These are phyloP conservation scores for Monilinia aucupariae DNA, from an alignment of 2,329 filamentous ascomycete species.

Conservation along the genomic window DNA sequence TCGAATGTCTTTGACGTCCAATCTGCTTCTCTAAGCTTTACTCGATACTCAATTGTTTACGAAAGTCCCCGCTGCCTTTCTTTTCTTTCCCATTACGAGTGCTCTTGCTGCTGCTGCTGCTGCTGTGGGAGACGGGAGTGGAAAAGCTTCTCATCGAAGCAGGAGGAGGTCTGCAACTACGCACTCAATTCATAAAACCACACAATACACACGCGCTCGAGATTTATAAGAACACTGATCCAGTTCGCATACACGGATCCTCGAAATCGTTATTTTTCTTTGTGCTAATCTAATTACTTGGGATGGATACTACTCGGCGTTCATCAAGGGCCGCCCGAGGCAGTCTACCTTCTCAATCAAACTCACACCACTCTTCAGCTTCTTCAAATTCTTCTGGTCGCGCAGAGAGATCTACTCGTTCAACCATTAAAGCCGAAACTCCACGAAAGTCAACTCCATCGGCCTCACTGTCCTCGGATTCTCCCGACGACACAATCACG, in stretches of 20 bases:
- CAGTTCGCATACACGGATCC: neutral
- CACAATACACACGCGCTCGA: slow-evolving; percentile 12
- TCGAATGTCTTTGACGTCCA: slow-evolving; percentile 6
- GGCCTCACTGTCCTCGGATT: slow-evolving; percentile 65
- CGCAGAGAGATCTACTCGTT: slow-evolving; percentile 67
- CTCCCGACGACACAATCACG: slow-evolving; percentile 52
- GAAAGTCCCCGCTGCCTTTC: slow-evolving; percentile 8
- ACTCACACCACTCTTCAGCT: slow-evolving; percentile 71
- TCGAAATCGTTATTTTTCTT: slow-evolving; percentile 1
- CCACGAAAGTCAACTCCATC: slow-evolving; percentile 70
- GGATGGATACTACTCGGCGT: slow-evolving; percentile 62
- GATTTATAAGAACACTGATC: slow-evolving; percentile 3
- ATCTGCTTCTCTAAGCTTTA: slow-evolving; percentile 11
- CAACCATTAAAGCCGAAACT: slow-evolving; percentile 66
- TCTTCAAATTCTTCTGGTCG: slow-evolving; percentile 73
- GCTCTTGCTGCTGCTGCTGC: too few relatives aligned
- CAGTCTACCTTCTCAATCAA: slow-evolving; percentile 61
- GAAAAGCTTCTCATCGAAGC: slow-evolving; percentile 15
- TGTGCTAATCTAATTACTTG: slow-evolving; percentile 23
- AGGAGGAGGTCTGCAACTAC: slow-evolving; percentile 20
- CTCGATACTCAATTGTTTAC: slow-evolving; percentile 12
- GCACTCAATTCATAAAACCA: slow-evolving; percentile 12
- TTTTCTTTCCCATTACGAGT: neutral
- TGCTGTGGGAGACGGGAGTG: slow-evolving; percentile 11
- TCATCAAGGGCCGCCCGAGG: slow-evolving; percentile 87